These are phyloP conservation scores for Sordariomycetes sp. DNA, from an alignment of 2,329 filamentous ascomycete genomes.

Conservation along the genomic window DNA sequence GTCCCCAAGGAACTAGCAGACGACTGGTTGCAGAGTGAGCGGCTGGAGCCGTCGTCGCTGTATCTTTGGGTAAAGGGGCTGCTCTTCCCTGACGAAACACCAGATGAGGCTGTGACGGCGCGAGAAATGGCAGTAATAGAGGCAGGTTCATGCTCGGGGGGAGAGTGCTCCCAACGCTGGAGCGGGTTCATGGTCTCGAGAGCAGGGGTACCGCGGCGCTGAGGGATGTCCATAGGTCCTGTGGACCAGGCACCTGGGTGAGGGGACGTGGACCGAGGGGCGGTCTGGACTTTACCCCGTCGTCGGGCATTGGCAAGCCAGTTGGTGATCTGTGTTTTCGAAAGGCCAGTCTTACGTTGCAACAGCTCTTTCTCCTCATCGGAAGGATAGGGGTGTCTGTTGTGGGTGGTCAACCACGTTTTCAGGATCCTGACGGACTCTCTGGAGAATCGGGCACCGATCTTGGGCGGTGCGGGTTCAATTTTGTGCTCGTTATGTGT, in stretches of 20 bases:
- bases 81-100: conserved; percentile 43
- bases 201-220: conserved; percentile 45
- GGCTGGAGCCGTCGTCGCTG: conserved; percentile 52
- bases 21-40: conserved; percentile 49
- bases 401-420: conserved; percentile 74
- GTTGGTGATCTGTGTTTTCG: conserved; percentile 76
- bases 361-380: conserved; percentile 79
- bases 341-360: conserved; percentile 70
- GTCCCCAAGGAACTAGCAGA: conserved; percentile 53
- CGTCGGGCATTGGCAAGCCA: conserved; percentile 88
- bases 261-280: conserved; percentile 56
- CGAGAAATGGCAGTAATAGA: conserved; percentile 49
- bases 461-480: conserved; percentile 41
- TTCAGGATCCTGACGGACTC: conserved; percentile 74
- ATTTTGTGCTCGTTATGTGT: conserved; percentile 1
- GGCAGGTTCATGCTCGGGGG: conserved; percentile 51
- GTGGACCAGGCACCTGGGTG: conserved; percentile 49
- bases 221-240: conserved; percentile 65
- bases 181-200: conserved; percentile 46
- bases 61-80: conserved; percentile 48
- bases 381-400: conserved; percentile 76
- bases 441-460: conserved; percentile 67
- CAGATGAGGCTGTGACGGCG: conserved; percentile 43
- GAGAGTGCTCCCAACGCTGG: conserved; percentile 50
- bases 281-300: conserved; percentile 65